Evolutionary conservation across 2,329 filamentous ascomycete genomes (phyloP), one percentile per base, ranked within the genome.

Genomic region (Paraphoma sp.): DNA sequence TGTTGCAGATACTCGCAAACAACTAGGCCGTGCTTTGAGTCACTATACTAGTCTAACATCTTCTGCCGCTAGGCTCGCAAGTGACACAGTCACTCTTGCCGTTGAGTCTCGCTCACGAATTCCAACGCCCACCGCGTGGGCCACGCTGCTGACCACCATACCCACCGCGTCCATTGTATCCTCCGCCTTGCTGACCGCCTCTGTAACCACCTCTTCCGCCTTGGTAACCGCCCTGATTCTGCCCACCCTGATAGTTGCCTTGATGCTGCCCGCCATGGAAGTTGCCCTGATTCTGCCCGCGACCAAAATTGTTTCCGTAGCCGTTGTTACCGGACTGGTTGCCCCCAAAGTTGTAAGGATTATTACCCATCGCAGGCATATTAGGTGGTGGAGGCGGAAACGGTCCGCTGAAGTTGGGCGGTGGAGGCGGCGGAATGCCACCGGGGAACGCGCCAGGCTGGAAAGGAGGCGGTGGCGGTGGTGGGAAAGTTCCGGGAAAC

Each of bases 371-470:
- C 6, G 54, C 60, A 28, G 55, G 53, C 49, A 61, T 60, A n/a
- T 67, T 63, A 0, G 61, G 59, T n/a, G 61, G 64, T 5, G 62
- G 57, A 23, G 63, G 62, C 45, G 64, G 60, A 52, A 59, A 72
- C 18, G 56, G 53, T n/a, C 65, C 68, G 9, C 57, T 67, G 43
- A 59, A 69, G 45, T 65, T 68, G 18, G 64, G 63, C 4, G 69
- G 66, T 28, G 65, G 68, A n/a, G 67, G 69, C 12, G 69, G 69
- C 6, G 65, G 68, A 2, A 66, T 45, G 12, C 54, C 60, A 38
- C 46, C 54, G 8, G 54, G 50, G 17, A 54, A 56, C 10, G 60
- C 48, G 47, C 57, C 61, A 29, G 38, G 51, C 29, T 64, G 68
- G 40, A 64, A 65, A 8, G 68, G 68, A 14, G 62, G 63, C 12